Evolutionary conservation across 2,329 filamentous ascomycete species (phyloP).

Genomic region (Venturia oleaginea): DNA sequence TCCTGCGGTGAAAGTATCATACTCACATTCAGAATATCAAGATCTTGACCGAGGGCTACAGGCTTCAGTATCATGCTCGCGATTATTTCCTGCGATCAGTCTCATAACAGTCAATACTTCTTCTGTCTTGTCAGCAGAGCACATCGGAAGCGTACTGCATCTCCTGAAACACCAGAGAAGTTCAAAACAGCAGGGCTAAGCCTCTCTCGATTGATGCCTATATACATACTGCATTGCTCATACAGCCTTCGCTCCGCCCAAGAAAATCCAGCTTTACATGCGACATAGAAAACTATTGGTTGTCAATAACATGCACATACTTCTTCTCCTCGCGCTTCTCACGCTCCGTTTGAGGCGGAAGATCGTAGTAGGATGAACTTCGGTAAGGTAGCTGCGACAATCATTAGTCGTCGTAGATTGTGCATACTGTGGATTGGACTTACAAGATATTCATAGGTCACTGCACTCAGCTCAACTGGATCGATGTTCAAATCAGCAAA

Average conservation of each 20-base stretch:
- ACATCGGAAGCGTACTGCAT: too few species aligned
- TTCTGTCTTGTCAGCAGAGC: too few species aligned
- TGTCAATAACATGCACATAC: slow-evolving; percentile 88
- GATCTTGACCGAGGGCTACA: too few species aligned
- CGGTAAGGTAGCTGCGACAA: slow-evolving; percentile 71
- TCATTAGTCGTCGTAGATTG: slow-evolving; percentile 28
- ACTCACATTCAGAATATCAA: too few species aligned
- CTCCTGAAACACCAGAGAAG: too few species aligned
- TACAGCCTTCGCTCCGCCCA: neutral
- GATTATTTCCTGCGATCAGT: too few species aligned
- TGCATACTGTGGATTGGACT: slow-evolving; percentile 27
- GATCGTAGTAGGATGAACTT: slow-evolving; percentile 79
- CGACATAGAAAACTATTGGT: slow-evolving; percentile 47
- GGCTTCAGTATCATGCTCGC: too few species aligned
- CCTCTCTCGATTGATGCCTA: neutral
- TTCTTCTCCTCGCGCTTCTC: slow-evolving; percentile 94
- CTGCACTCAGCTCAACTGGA: slow-evolving; percentile 73
- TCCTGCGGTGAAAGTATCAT: too few species aligned
- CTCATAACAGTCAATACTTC: too few species aligned
- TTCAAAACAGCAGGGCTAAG: too few species aligned
- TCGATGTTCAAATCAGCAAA: slow-evolving; percentile 90
- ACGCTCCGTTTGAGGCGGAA: slow-evolving; percentile 88
- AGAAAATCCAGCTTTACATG: neutral
- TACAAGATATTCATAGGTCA: slow-evolving; percentile 92
- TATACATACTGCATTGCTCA: slow-evolving; percentile 1